These are phyloP conservation scores for Fusarium coicis DNA, from an alignment of 2,329 filamentous ascomycete species.

Conservation along the genomic window DNA sequence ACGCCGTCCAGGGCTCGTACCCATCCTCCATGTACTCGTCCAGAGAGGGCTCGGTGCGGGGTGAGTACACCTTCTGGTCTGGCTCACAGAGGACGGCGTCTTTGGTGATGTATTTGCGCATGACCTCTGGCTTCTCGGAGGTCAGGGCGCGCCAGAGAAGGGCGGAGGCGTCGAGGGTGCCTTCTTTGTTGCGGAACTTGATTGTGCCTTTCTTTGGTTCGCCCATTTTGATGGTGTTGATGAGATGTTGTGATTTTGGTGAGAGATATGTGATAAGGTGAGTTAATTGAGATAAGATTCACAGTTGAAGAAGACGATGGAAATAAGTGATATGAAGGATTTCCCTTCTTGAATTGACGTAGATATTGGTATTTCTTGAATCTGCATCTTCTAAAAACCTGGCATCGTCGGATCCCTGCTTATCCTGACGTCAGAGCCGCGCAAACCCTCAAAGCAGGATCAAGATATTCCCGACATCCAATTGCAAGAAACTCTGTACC, in stretches of 20 bases:
- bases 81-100: constrained; percentile 49
- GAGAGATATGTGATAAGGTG: not conserved
- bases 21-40: constrained; percentile 48
- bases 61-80: constrained; percentile 46
- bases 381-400: constrained; percentile 37
- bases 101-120: constrained; percentile 50
- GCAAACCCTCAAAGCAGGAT: constrained; percentile 31
- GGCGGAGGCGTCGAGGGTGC: constrained; percentile 49
- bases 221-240: constrained; percentile 20
- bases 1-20: constrained; percentile 51
- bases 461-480: constrained; percentile 15
- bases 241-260: not conserved
- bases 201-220: constrained; percentile 45
- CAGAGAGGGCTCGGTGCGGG: constrained; percentile 46
- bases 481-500: not conserved
- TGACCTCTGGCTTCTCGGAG: constrained; percentile 46
- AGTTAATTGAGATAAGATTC: not conserved
- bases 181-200: constrained; percentile 50
- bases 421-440: constrained; percentile 42
- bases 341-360: constrained; percentile 24
- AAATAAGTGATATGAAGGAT: not conserved
- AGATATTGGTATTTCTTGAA: constrained; percentile 21
- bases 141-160: constrained; percentile 51
- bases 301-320: not conserved
- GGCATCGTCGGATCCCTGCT: constrained; percentile 40